Percentiles rank a stretch among this genome's conserved stretches.
These are phyloP conservation scores for Boletellus ananas DNA, from an alignment of 768 basidiomycete species.

Conservation along the genomic window DNA sequence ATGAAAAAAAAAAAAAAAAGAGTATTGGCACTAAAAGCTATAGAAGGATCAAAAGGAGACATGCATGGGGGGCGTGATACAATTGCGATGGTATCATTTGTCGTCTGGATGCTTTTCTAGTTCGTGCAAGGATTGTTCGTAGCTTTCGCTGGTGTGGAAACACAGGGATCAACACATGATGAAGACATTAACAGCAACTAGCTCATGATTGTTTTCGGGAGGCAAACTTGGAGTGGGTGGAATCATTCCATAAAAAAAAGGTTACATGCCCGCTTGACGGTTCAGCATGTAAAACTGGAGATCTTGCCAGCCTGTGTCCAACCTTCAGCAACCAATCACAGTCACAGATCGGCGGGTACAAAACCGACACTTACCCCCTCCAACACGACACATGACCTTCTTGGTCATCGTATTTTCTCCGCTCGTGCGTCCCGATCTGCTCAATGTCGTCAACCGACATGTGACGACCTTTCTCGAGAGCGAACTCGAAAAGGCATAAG, in stretches of 20 bases:
- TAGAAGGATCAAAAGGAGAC: constrained; percentile 5
- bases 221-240: neutral
- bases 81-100: constrained; percentile 22
- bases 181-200: neutral
- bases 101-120: constrained; percentile 27
- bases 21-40: constrained; percentile 1
- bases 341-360: neutral
- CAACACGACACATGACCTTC: constrained; percentile 91
- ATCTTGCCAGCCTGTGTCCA: constrained; percentile 68
- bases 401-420: constrained; percentile 48
- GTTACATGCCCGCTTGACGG: constrained; percentile 65
- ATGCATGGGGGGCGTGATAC: constrained; percentile 25
- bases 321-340: neutral
- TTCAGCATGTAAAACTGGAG: constrained; percentile 72
- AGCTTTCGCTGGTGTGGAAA: constrained; percentile 12
- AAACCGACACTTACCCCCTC: constrained; percentile 59
- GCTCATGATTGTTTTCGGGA: neutral
- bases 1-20: neutral
- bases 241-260: neutral
- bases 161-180: constrained; percentile 1
- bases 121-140: constrained; percentile 23
- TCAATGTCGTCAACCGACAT: constrained; percentile 75
- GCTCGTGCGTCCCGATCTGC: constrained; percentile 48
- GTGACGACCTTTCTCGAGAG: constrained; percentile 72
- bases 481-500: constrained; percentile 76